Evolutionary conservation across 1,284 basidiomycete genomes (phyloP), one percentile per base, ranked within the genome.

Genomic region (Trametes polyzona): DNA sequence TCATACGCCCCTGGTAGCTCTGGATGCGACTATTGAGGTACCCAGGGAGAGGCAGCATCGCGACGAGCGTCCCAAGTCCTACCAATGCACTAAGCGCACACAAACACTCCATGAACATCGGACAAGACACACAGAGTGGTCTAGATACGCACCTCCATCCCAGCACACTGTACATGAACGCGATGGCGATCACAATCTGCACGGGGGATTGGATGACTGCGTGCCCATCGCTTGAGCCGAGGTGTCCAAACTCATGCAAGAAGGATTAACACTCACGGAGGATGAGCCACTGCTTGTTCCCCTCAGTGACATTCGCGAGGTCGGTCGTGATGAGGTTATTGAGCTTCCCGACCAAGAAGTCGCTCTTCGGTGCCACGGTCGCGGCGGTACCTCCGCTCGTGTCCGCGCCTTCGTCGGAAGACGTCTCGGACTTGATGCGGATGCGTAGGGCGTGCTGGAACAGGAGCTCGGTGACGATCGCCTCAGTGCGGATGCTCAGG

Each of bases 401-500:
- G 65, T n/a, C 10, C 64, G 41, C 23, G 70, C 37, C 42, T 1
- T 21, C 39, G 7, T 40, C 37, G 14, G 12, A 12, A 9, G 57
- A 23, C n/a, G 67, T 58, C 49, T 71, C 72, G 1, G 73, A 63
- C 54, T 75, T 76, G 69, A 85, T 75, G 14, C 83, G 76, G 30
- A 84, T 78, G 17, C 82, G 76, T 11, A 87, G 73, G 2, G 83
- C 72, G 57, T 84, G 83, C 58, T 82, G 78, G 67, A 86, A 83
- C 9, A 86, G 65, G 4, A 84, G 73, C 59, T 85, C 79, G 0
- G 82, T 84, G 47, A 84, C 67, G 60, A 86, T 73, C 0, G 76
- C 78, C 65, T 84, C 77, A 10, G 65, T 62, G 26, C 76, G 75
- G 17, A 82, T 75, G 26, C 80, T 63, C 42, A 69, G 76, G 7